Conservation (phyloP, 2,329 filamentous ascomycete species). For the Domatiomyces catenatus region DNA sequence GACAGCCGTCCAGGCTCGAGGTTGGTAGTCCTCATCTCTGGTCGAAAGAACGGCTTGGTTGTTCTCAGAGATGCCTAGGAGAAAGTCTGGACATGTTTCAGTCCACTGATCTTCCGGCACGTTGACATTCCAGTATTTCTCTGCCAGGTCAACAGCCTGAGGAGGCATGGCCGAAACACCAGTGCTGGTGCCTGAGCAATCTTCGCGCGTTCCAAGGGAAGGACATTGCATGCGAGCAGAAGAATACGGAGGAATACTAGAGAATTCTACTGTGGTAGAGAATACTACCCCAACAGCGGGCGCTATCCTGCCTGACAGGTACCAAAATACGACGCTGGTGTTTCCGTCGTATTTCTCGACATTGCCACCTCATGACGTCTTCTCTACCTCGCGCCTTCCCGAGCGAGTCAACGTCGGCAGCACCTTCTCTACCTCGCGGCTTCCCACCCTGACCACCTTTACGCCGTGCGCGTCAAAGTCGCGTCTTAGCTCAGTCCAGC, state of each 20-base stretch:
- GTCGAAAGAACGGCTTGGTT: constrained; percentile 56
- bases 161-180: constrained; percentile 15
- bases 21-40: constrained; percentile 49
- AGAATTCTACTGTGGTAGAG: too few species aligned
- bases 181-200: too few species aligned
- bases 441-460: constrained; percentile 8
- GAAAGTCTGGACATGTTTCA: constrained; percentile 54
- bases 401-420: constrained; percentile 6
- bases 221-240: background rate
- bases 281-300: too few species aligned
- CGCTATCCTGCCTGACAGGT: too few species aligned
- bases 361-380: too few species aligned
- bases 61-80: constrained; percentile 49
- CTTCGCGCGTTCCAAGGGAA: background rate
- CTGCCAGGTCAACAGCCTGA: constrained; percentile 4
- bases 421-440: constrained; percentile 8
- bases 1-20: constrained; percentile 56
- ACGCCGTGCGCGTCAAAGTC: constrained; percentile 8
- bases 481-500: constrained; percentile 38
- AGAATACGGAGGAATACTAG: too few species aligned
- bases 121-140: constrained; percentile 73
- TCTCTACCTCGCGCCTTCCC: constrained; percentile 7
- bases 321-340: too few species aligned
- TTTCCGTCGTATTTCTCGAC: too few species aligned
- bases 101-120: constrained; percentile 48